Evolutionary conservation across 2,329 filamentous ascomycete species (phyloP), one percentile per base, ranked within the genome.

Genomic region (Dothistroma pini): DNA sequence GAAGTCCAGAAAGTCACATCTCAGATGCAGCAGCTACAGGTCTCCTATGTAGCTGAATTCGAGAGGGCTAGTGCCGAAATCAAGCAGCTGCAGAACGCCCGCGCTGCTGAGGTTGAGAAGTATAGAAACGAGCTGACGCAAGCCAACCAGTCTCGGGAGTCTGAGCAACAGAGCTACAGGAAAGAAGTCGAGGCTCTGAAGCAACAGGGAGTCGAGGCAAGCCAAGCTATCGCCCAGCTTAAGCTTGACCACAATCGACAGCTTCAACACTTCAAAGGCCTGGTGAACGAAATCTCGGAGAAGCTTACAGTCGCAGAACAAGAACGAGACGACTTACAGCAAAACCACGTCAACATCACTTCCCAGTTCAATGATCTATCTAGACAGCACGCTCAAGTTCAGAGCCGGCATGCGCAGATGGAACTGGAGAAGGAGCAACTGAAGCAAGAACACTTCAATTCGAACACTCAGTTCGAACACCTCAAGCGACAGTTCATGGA

Each of bases 241-340:
- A 21, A 21, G 31, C 7, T 35, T 31, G 25, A 53, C n/a, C 25
- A 35, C 31, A 31, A 35, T 12, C 16, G n/a, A 19, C 51, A 53
- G 51, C 51, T 53, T 35, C 51, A 53, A n/a, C 51, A 53, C 31
- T 53, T 35, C 31, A 53, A 53, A 12, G 25, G 31, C 51, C 19
- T 53, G 51, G n/a, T 53, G 22, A 35, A 22, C 25, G 51, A 53
- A 12, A 53, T 35, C 6, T 53, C 51, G 10, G 31, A 14, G 1
- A 53, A 53, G 51, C 51, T 53, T 11, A 53, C n/a, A 7, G 31
- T 31, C 10, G 25, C 51, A 21, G 22, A 53, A 29, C 25, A 53
- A 12, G 51, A 53, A 29, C 34, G 31, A 29, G 51, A 35, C 10
- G 51, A 53, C 9, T 29, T 53, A 1, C 51, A 53, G 31, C 29